Percentiles rank a stretch among this genome's conserved stretches.
Evolutionary conservation across 495 filamentous ascomycete genomes (phyloP).

Genomic region (Trichocladium antarcticum): DNA sequence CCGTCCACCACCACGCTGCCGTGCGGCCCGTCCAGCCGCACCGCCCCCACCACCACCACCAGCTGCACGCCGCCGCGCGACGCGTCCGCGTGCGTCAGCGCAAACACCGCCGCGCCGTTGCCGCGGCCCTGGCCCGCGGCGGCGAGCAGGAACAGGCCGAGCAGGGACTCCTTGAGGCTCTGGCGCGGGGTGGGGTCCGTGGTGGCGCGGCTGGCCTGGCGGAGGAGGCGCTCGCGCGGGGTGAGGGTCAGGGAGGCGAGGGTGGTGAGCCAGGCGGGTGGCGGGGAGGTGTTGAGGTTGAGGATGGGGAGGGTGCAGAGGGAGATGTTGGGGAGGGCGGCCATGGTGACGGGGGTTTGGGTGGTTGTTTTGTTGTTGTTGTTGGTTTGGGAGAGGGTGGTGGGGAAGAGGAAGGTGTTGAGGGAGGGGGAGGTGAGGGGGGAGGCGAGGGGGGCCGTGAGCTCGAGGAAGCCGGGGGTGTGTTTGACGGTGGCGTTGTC

Average conservation of each 20-base stretch:
- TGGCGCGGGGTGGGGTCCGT: constrained; percentile 18
- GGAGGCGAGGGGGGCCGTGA: constrained; percentile 30
- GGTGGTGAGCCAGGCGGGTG: constrained; percentile 11
- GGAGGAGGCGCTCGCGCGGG: constrained; percentile 28
- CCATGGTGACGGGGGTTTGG: constrained; percentile 17
- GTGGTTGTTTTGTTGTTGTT: constrained; percentile 1
- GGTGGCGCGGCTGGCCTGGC: constrained; percentile 11
- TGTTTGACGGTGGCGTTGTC: constrained; percentile 34
- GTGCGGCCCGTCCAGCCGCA: constrained; percentile 33
- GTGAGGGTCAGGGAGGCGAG: constrained; percentile 35
- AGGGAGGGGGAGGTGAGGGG: constrained; percentile 6
- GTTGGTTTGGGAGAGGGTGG: constrained; percentile 8
- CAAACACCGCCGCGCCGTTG: constrained; percentile 24
- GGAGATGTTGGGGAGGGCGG: constrained; percentile 34
- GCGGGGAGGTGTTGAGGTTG: no score
- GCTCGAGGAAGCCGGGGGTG: constrained; percentile 37
- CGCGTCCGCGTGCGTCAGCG: constrained; percentile 21
- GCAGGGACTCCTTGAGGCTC: constrained; percentile 41
- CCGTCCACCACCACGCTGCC: constrained; percentile 38
- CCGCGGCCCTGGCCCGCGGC: constrained; percentile 20
- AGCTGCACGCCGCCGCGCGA: constrained; percentile 28
- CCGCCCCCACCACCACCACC: constrained; percentile 31
- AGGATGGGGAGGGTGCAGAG: constrained; percentile 35
- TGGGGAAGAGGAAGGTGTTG: constrained; percentile 26
- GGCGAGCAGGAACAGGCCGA: constrained; percentile 34